phyloP scores from a whole-genome alignment of 805 yeast genomes.

The Suhomyces sp. region DNA sequence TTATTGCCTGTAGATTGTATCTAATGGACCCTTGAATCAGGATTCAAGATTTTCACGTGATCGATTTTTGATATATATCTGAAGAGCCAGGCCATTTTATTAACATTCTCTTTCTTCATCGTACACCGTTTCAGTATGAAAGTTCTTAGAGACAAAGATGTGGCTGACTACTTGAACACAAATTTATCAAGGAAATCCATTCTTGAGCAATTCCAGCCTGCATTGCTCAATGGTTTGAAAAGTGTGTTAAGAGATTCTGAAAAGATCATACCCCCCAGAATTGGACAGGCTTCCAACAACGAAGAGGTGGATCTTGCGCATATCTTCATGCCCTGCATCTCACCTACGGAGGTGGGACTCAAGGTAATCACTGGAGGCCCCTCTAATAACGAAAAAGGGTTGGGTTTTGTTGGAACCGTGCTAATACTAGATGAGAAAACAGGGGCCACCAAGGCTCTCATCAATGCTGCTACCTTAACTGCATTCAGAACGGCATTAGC shows the following conservation, averaged over 20 bases:
- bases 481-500: constrained; percentile 69
- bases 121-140: no score
- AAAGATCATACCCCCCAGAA: constrained; percentile 52
- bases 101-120: no score
- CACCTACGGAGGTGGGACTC: constrained; percentile 52
- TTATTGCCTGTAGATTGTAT: no score
- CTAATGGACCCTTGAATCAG: no score
- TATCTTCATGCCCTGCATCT: constrained; percentile 66
- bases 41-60: no score
- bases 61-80: no score
- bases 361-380: constrained; percentile 60
- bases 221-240: constrained; percentile 36
- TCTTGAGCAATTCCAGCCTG: constrained; percentile 31
- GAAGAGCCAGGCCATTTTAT: no score
- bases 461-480: constrained; percentile 59
- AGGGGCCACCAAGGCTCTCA: constrained; percentile 52
- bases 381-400: constrained; percentile 24
- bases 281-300: constrained; percentile 41
- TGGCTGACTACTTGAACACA: constrained; percentile 26
- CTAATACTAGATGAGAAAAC: constrained; percentile 48
- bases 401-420: constrained; percentile 61
- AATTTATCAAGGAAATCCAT: constrained; percentile 26
- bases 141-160: constrained; percentile 30
- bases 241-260: constrained; percentile 45
- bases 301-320: constrained; percentile 43